Base-by-base conservation (phyloP, 352 stramenopile species). In the Pythium aristosporum region DNA sequence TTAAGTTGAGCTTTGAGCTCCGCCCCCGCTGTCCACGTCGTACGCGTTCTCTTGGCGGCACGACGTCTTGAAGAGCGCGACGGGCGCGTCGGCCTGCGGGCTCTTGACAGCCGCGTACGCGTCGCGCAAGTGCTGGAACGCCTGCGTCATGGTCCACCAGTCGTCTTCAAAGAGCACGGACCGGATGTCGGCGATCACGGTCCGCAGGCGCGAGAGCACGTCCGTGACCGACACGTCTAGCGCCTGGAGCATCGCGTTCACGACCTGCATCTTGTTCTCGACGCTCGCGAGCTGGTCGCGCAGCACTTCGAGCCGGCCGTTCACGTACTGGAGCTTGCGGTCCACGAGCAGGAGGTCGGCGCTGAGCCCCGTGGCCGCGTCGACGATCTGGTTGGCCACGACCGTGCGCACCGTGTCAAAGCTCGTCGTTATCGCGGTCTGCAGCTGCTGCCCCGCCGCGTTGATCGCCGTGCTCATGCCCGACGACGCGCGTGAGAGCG, bases 231-330 rank as follows among this genome's bases (percentile, higher is more conserved):
- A 52, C 46, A 52, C 46, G 23, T 52, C 46, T 4, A 52, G 46
- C 46, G 46, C 46, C 5, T 20, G 46, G 15, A 52, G 46, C 46
- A 52, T 52, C 8, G 46, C 46, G 21, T 36, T 52, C 21, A 52
- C 46, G 46, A 52, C 46, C 46, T 52, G 46, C 46, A 52, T 52
- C 46, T 52, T 52, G 46, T 52, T 52, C 21, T 52, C 46, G 46
- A 52, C 23, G 46, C 46, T 52, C 21, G 46, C 46, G 46, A 52
- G 46, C 46, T 52, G 46, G 46, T 52, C 46, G 21, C 23, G 46
- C 46, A 52, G 23, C 46, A 36, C 46, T 9, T 37, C 46, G 21
- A 52, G 23, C 15, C 46, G 46, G 46, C 25, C 46, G 46, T 52
- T 52, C 46, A 52, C 46, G 23, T 37, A 52, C 46, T 52, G 46